phyloP scores from a whole-genome alignment of 1,284 basidiomycete genomes.

The Ceratobasidium sp. region DNA sequence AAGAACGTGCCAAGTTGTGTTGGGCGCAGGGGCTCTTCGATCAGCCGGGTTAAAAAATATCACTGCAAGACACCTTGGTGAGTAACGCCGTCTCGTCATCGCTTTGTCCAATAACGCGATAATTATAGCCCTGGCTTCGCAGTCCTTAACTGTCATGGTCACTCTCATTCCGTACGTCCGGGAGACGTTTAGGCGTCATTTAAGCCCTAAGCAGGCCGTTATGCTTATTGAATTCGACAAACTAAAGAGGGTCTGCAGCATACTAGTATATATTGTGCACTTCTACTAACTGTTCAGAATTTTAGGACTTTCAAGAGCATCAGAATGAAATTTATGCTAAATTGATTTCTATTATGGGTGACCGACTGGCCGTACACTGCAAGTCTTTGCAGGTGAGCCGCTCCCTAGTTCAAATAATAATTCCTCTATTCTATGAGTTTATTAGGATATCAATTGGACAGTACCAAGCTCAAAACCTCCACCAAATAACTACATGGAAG shows the following conservation, averaged over 20 bases:
- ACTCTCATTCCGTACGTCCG: conserved; percentile 96
- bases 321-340: conserved; percentile 99
- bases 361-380: conserved; percentile 89
- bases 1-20: conserved; percentile 95
- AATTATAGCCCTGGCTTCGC: conserved; percentile 85
- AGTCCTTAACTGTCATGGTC: conserved; percentile 93
- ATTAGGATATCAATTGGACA: conserved; percentile 80
- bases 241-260: conserved; percentile 81
- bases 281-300: not conserved
- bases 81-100: conserved; percentile 28
- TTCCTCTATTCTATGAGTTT: not conserved
- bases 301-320: conserved; percentile 96
- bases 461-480: conserved; percentile 62
- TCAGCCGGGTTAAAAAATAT: conserved; percentile 98
- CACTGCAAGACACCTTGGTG: conserved; percentile 95
- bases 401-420: not conserved
- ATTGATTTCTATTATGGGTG: conserved; percentile 98
- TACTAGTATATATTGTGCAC: not conserved
- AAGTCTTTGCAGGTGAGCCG: conserved; percentile 73
- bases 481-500: conserved; percentile 86
- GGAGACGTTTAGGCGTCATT: conserved; percentile 91
- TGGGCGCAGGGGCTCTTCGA: conserved; percentile 97
- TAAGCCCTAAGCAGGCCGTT: conserved; percentile 92
- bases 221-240: conserved; percentile 99
- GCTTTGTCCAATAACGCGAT: not conserved